Evolutionary conservation across 2,329 filamentous ascomycete genomes (phyloP).

Genomic region (Paecilomyces variotii): DNA sequence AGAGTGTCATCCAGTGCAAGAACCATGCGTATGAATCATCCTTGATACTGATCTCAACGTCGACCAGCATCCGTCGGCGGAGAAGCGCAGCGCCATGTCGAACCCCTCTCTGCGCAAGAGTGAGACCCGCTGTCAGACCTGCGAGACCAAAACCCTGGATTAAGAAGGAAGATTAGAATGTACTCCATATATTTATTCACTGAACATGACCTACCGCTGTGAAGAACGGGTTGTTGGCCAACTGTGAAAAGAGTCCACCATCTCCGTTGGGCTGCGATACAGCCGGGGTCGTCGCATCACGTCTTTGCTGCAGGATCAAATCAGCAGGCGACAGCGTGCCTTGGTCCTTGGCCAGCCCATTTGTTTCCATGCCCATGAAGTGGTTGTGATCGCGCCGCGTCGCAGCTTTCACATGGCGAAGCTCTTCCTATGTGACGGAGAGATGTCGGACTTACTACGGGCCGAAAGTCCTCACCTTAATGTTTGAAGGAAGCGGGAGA

Average conservation of each 20-base stretch:
- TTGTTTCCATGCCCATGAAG: constrained; percentile 28
- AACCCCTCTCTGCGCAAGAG: constrained; percentile 70
- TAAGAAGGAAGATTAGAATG: neutral
- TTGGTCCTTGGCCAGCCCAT: constrained; percentile 21
- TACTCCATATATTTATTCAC: neutral
- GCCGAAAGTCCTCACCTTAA: constrained; percentile 10
- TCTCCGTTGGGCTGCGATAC: constrained; percentile 24
- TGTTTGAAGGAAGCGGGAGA: neutral
- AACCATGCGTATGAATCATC: constrained; percentile 94
- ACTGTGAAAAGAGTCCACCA: constrained; percentile 35
- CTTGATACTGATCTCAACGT: constrained; percentile 90
- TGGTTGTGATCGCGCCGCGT: neutral
- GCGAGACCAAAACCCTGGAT: constrained; percentile 76
- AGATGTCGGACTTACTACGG: constrained; percentile 24
- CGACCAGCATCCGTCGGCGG: constrained; percentile 79
- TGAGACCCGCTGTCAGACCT: constrained; percentile 71
- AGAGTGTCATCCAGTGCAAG: constrained; percentile 84
- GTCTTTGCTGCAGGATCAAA: constrained; percentile 28
- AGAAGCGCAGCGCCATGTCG: constrained; percentile 65
- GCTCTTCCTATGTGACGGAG: constrained; percentile 6
- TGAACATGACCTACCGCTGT: constrained; percentile 34
- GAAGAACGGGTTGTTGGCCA: constrained; percentile 43
- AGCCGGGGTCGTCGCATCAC: constrained; percentile 20
- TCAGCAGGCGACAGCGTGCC: constrained; percentile 24
- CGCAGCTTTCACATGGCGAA: neutral